Evolutionary conservation across 2,329 filamentous ascomycete species (phyloP).

Genomic region (Dactylellina sp.): DNA sequence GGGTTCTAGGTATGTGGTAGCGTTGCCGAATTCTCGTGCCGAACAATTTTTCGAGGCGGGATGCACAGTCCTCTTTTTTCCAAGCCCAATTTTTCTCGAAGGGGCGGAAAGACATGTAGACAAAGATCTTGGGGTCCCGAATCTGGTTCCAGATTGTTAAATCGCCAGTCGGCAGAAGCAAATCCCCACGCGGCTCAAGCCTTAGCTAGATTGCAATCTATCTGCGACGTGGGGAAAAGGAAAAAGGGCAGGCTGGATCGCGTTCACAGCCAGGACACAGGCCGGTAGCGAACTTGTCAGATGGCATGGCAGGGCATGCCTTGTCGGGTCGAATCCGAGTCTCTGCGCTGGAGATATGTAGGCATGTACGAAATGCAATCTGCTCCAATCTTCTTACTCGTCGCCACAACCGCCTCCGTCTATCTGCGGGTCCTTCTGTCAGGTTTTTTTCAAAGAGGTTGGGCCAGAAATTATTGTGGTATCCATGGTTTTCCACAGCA

Average conservation of each 20-base stretch:
- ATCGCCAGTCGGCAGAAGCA: conserved; percentile 42
- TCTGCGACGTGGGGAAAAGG: conserved; percentile 35
- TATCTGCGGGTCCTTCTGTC: conserved; percentile 7
- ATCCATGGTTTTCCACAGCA: conserved; percentile 35
- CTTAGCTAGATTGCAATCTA: conserved; percentile 39
- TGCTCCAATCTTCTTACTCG: conserved; percentile 11
- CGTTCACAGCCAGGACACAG: conserved; percentile 18
- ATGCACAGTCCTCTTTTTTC: conserved; percentile 32
- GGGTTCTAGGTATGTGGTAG: conserved; percentile 7
- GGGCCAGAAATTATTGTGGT: conserved; percentile 4
- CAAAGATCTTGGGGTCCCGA: conserved; percentile 4
- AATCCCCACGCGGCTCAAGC: conserved; percentile 50
- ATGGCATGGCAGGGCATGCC: conserved; percentile 33
- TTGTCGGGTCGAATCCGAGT: conserved; percentile 46
- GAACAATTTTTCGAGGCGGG: conserved; percentile 20
- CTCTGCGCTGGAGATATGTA: too few species aligned
- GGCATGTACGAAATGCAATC: conserved; percentile 2
- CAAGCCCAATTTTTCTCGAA: neutral
- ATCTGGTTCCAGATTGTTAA: conserved; percentile 30
- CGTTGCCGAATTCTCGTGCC: conserved; percentile 43
- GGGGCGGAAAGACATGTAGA: neutral
- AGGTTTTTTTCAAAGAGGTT: conserved; percentile 15
- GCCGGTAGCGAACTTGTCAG: conserved; percentile 46
- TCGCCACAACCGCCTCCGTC: conserved; percentile 38
- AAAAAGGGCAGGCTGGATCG: conserved; percentile 27